phyloP scores from a whole-genome alignment of 2,329 filamentous ascomycete species.

The Cladosporium oxysporum region DNA sequence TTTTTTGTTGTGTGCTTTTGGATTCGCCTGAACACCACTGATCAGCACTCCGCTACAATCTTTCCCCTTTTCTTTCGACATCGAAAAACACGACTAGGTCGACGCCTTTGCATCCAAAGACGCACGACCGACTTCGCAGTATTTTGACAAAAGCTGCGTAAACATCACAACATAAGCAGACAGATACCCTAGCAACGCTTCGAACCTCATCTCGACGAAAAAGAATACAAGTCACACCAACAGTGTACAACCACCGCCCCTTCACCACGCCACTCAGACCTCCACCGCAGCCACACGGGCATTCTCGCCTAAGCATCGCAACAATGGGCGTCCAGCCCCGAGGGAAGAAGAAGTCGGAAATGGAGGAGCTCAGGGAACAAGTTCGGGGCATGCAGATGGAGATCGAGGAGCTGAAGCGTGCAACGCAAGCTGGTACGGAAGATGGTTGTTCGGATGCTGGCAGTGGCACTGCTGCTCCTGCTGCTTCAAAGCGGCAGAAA shows the following conservation, averaged over 20 bases:
- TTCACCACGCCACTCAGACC: not conserved
- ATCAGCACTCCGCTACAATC: not conserved
- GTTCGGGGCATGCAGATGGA: not conserved
- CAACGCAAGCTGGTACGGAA: not conserved
- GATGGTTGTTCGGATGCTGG: not conserved
- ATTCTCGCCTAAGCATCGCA: not conserved
- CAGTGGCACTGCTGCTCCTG: not conserved
- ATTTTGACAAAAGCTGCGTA: not conserved
- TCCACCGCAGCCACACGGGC: not conserved
- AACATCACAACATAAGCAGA: not conserved
- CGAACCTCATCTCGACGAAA: not conserved
- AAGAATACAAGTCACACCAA: not conserved
- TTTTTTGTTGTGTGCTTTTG: not conserved
- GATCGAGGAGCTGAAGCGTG: not conserved
- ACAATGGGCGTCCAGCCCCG: not conserved
- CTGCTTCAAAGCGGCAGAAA: not conserved
- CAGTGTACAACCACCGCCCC: not conserved
- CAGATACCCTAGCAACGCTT: not conserved
- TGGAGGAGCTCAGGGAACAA: not conserved
- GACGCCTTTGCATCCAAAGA: not conserved
- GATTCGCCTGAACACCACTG: not conserved
- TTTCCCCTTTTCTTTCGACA: not conserved
- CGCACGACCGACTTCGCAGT: not conserved
- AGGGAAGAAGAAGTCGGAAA: not conserved
- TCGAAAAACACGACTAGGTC: not conserved